These are phyloP conservation scores for Epichloe amarillans DNA, from an alignment of 2,329 filamentous ascomycete genomes.

Conservation along the genomic window DNA sequence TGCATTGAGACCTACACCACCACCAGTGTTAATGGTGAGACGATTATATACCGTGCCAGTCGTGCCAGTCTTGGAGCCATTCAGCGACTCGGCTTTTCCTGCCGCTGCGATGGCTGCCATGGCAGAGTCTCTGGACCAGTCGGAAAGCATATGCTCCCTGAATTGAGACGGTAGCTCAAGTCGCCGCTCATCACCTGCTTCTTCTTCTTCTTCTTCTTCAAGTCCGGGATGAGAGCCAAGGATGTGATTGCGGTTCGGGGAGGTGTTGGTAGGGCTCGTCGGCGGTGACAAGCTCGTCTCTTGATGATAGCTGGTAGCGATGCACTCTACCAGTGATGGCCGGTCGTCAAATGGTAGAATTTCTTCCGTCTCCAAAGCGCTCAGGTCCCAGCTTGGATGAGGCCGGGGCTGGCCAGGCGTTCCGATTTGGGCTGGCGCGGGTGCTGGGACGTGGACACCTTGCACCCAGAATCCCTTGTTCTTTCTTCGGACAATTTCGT, in stretches of 20 bases:
- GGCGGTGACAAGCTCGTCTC: slow-evolving; percentile 49
- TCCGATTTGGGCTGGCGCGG: slow-evolving; percentile 47
- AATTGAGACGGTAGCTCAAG: slow-evolving; percentile 52
- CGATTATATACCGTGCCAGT: slow-evolving; percentile 38
- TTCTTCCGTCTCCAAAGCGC: slow-evolving; percentile 47
- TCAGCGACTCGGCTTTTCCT: slow-evolving; percentile 61
- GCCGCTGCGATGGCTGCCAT: slow-evolving; percentile 54
- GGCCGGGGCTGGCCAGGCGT: slow-evolving; percentile 32
- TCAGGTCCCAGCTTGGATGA: slow-evolving; percentile 32
- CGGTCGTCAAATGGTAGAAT: slow-evolving; percentile 66
- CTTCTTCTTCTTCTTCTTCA: slow-evolving; percentile 11
- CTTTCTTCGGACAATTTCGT: slow-evolving; percentile 63
- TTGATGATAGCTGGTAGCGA: slow-evolving; percentile 62
- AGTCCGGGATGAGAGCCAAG: slow-evolving; percentile 34
- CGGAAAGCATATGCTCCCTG: slow-evolving; percentile 61
- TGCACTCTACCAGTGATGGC: slow-evolving; percentile 56
- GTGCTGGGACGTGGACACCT: slow-evolving; percentile 56
- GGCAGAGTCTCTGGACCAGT: slow-evolving; percentile 69
- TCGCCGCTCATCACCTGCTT: slow-evolving; percentile 24
- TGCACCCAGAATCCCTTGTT: slow-evolving; percentile 69
- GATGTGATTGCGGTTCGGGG: slow-evolving; percentile 52
- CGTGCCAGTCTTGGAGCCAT: slow-evolving; percentile 57
- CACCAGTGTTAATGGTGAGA: slow-evolving; percentile 39
- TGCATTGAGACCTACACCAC: slow-evolving; percentile 20
- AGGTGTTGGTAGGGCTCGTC: slow-evolving; percentile 51